phyloP scores from a whole-genome alignment of 306 rosid genomes.

The Abrus pulchellus region DNA sequence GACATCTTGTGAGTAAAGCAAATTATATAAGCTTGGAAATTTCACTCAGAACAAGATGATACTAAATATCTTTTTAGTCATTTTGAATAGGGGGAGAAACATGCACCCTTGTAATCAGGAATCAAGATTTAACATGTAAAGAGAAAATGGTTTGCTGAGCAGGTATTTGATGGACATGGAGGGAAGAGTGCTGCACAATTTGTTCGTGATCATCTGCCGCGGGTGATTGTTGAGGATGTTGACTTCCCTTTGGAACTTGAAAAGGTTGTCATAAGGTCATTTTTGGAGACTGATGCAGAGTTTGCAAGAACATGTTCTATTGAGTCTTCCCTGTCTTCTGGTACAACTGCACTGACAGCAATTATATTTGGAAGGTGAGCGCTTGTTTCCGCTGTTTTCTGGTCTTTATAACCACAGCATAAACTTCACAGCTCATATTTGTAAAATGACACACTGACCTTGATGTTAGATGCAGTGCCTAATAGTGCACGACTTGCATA shows the following conservation, averaged over 20 bases:
- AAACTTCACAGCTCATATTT: not conserved
- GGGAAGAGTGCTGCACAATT: constrained; percentile 88
- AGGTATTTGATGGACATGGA: constrained; percentile 99
- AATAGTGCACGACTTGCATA: not conserved
- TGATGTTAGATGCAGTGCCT: not conserved
- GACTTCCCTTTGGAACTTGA: constrained; percentile 88
- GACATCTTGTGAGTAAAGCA: not conserved
- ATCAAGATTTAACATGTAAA: constrained; percentile 34
- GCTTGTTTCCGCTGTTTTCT: constrained; percentile 14
- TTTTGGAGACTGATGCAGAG: constrained; percentile 80
- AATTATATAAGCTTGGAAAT: not conserved
- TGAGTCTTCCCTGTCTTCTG: constrained; percentile 78
- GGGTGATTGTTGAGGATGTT: constrained; percentile 88
- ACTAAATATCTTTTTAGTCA: not conserved
- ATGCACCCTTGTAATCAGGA: not conserved
- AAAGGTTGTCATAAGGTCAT: constrained; percentile 90
- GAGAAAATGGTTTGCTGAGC: constrained; percentile 44
- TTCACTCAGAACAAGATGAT: not conserved
- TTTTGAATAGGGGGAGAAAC: not conserved
- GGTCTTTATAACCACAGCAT: not conserved
- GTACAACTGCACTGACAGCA: constrained; percentile 96
- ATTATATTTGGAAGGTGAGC: constrained; percentile 89
- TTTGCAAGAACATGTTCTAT: constrained; percentile 73
- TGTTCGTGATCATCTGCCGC: constrained; percentile 88
- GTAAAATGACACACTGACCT: not conserved